Evolutionary conservation across 2,329 filamentous ascomycete genomes (phyloP), one percentile per base, ranked within the genome.

Genomic region (Fusarium anguioides): DNA sequence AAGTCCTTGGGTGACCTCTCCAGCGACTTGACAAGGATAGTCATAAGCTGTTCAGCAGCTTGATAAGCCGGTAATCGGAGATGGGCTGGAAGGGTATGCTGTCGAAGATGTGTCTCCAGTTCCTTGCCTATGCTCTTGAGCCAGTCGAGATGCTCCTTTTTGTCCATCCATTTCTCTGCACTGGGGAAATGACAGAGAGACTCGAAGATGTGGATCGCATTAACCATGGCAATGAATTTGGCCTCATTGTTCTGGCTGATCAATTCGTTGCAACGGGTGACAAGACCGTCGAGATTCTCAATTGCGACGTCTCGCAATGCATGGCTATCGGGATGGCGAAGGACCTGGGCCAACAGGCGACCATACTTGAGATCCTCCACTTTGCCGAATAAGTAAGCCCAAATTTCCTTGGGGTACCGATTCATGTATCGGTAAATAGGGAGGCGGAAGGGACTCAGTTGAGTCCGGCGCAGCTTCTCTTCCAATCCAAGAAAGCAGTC

Each of bases 361-460:
- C 96, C 96, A 73, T 96, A 97, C 61, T 89, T 91, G 72, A 94
- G 86, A 47, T 98, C 92, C 60, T 93, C 91, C 53, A 98, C 83
- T 72, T 90, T 92, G 23, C 86, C 86, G n/a, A 91, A 83, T 66
- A 98, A 90, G 73, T 94, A 91, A 2, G 84, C 80, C 90, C 94
- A 96, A 7, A 94, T 88, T 73, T 99, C 94, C 66, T 91, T 91
- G 0, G 96, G 90, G 75, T 98, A 99, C 60, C 94, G 88, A 77
- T 97, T 97, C 64, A 99, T 86, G 76, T 97, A 99, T 74, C 93
- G 93, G 77, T 97, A 94, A 20, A 99, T 85, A 1, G 96, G 95
- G 59, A 90, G 87, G 41, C 96, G 87, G 84, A 99, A 98, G 1
- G 95, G 95, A 73, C 94, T 98, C 71, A 92, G 90, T 45, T 94